A percentile compares a stretch with the other conserved stretches of the same genome.
Conservation (phyloP, 1,284 basidiomycete genomes). For the Cystobasidiaceae sp. region DNA sequence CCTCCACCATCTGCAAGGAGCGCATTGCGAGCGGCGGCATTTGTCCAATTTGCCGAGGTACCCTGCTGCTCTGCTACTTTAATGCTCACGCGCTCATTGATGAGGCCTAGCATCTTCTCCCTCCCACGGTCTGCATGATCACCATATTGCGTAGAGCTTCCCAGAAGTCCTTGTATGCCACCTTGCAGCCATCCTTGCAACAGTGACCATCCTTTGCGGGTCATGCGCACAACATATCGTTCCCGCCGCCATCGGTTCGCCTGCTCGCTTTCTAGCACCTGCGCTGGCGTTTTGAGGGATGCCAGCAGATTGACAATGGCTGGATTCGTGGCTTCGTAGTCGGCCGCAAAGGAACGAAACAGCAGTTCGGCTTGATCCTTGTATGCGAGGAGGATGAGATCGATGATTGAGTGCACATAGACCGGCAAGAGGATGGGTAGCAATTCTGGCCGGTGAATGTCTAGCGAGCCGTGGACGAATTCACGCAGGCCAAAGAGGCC, state of each 20-base stretch:
- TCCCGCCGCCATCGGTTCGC: slow-evolving; percentile 83
- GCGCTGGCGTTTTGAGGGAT: slow-evolving; percentile 72
- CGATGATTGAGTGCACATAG: slow-evolving; percentile 94
- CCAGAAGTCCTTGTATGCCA: slow-evolving; percentile 73
- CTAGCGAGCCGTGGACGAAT: slow-evolving; percentile 40
- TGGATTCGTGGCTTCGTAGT: slow-evolving; percentile 54
- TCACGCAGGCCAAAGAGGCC: slow-evolving; percentile 33
- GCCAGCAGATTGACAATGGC: slow-evolving; percentile 73
- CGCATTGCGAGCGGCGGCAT: background rate
- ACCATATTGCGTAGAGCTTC: slow-evolving; percentile 56
- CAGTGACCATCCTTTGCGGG: slow-evolving; percentile 83
- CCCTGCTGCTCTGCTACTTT: slow-evolving; percentile 59
- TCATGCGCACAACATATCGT: slow-evolving; percentile 86
- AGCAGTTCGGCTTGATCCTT: slow-evolving; percentile 59
- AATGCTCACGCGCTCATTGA: slow-evolving; percentile 87
- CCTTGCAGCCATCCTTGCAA: slow-evolving; percentile 94
- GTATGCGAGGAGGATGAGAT: slow-evolving; percentile 84
- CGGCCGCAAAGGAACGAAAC: slow-evolving; percentile 37
- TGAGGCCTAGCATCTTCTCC: slow-evolving; percentile 78
- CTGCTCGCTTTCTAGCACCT: slow-evolving; percentile 61
- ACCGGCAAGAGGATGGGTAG: slow-evolving; percentile 88
- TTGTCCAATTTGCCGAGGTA: slow-evolving; percentile 33
- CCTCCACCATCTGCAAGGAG: slow-evolving; percentile 9
- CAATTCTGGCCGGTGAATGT: slow-evolving; percentile 65
- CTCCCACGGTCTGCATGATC: slow-evolving; percentile 62